A percentile compares a stretch with the other conserved stretches of the same genome.
phyloP scores from a whole-genome alignment of 31 red algal genomes.

The Porphyra umbilicalis region DNA sequence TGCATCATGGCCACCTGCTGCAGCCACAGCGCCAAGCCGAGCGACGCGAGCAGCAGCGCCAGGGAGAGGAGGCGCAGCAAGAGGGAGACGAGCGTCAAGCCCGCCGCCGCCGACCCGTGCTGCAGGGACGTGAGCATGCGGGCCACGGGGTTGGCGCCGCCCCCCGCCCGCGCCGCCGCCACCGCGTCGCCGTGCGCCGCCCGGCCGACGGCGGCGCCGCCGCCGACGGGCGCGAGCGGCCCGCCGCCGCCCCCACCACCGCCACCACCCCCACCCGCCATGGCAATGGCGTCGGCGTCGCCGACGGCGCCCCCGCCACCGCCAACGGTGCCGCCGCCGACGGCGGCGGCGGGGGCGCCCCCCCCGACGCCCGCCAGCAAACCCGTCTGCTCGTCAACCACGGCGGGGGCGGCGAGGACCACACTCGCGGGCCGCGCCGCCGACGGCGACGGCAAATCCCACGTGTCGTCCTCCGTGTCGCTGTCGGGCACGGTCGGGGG shows the following conservation, averaged over 20 bases:
- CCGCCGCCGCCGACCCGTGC: background rate
- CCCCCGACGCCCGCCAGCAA: background rate
- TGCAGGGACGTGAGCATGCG: background rate
- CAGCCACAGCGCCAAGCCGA: background rate
- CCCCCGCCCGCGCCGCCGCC: background rate
- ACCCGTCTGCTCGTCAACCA: too few relatives aligned
- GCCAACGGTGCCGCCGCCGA: background rate
- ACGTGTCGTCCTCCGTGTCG: background rate
- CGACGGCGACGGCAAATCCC: background rate
- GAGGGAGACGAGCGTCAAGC: background rate
- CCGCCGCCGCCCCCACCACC: background rate
- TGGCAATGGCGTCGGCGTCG: background rate
- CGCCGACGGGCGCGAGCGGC: background rate
- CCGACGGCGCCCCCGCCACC: background rate
- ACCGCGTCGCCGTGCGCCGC: background rate
- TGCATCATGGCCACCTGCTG: background rate
- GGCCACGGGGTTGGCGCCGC: background rate
- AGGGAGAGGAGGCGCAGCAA: background rate
- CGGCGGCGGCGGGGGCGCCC: background rate
- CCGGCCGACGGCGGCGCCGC: background rate
- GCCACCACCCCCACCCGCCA: background rate
- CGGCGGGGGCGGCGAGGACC: too few relatives aligned
- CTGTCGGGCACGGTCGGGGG: background rate
- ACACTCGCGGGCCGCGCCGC: too few relatives aligned
- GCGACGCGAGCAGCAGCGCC: background rate